phyloP scores from a whole-genome alignment of 1,284 basidiomycete genomes.

The Takashimella koratensis region DNA sequence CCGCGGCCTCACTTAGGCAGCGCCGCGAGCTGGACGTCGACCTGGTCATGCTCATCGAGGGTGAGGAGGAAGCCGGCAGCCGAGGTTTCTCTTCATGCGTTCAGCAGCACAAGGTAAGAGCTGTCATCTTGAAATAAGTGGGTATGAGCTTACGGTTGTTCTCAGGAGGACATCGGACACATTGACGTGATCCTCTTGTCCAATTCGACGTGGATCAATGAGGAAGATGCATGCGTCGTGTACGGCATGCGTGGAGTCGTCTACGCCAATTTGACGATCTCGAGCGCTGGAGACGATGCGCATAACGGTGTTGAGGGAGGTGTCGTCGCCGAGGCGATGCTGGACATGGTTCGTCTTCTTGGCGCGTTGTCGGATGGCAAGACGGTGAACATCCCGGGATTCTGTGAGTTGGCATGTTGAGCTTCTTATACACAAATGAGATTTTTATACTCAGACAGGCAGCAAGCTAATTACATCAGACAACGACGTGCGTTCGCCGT shows the following conservation, averaged over 20 bases:
- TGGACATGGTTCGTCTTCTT: slow-evolving; percentile 84
- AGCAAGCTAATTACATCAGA: no score
- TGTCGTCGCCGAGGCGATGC: slow-evolving; percentile 80
- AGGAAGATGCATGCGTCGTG: slow-evolving; percentile 90
- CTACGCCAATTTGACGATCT: slow-evolving; percentile 55
- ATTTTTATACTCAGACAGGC: no score
- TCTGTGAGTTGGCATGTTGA: slow-evolving; percentile 78
- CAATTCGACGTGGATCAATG: slow-evolving; percentile 96
- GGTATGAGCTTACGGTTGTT: not conserved
- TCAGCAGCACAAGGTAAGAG: slow-evolving; percentile 63
- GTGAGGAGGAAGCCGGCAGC: slow-evolving; percentile 93
- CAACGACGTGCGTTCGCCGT: slow-evolving; percentile 65
- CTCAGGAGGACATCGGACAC: slow-evolving; percentile 68
- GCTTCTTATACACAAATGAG: no score
- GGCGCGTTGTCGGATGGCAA: slow-evolving; percentile 63
- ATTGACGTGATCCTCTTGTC: slow-evolving; percentile 79
- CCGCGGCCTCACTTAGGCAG: slow-evolving; percentile 73
- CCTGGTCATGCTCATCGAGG: slow-evolving; percentile 87
- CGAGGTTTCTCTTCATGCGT: slow-evolving; percentile 77
- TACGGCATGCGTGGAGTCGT: slow-evolving; percentile 93
- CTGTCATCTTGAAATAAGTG: not conserved
- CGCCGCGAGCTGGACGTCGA: slow-evolving; percentile 75
- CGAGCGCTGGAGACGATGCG: slow-evolving; percentile 52
- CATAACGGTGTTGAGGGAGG: slow-evolving; percentile 81
- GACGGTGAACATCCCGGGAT: slow-evolving; percentile 70